Evolutionary conservation across 2,329 filamentous ascomycete species (phyloP).

Genomic region (Neonectria neomacrospora): DNA sequence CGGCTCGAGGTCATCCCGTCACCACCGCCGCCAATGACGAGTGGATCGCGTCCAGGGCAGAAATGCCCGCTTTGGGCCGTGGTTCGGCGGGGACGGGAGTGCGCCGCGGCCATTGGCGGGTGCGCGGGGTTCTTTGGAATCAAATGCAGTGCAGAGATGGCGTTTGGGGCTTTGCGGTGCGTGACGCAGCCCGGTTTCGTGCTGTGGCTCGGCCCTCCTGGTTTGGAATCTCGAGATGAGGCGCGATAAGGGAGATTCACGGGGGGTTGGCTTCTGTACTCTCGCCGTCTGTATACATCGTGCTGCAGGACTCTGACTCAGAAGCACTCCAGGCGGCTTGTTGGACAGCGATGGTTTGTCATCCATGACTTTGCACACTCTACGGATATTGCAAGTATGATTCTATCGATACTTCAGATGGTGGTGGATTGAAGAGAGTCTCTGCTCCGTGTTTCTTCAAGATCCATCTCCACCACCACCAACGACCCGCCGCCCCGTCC

Average conservation of each 20-base stretch:
- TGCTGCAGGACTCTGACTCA: no score
- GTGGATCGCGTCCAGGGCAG: conserved; percentile 29
- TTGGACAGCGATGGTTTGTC: background rate
- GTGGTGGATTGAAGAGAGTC: no score
- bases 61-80: conserved; percentile 36
- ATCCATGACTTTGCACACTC: no score
- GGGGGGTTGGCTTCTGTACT: no score
- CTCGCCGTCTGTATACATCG: no score
- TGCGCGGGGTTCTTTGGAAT: background rate
- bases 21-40: conserved; percentile 40
- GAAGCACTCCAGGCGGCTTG: no score
- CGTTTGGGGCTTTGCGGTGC: background rate
- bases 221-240: background rate
- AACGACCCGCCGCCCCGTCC: conserved; percentile 9
- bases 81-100: background rate
- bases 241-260: no score
- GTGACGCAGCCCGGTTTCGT: background rate
- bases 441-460: no score
- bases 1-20: conserved; percentile 32
- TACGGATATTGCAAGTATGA: no score
- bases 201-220: background rate
- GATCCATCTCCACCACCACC: conserved; percentile 18
- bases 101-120: background rate
- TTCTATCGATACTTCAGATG: no score
- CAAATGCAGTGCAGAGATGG: conserved; percentile 12